Conservation (phyloP, 2,329 filamentous ascomycete species). For the Domatiomyces globalis region DNA sequence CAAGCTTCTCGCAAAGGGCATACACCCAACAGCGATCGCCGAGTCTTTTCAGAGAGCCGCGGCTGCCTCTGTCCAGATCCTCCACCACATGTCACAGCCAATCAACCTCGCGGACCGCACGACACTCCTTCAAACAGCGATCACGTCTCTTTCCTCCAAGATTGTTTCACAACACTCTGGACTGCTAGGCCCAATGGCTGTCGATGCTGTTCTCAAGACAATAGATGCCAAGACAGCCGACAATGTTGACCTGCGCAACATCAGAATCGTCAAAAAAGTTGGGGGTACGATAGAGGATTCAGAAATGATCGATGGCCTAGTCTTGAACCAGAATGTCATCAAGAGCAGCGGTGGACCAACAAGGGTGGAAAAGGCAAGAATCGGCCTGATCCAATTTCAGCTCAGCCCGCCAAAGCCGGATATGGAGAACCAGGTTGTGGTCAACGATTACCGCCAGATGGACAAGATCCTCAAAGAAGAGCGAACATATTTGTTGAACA, state of each 20-base stretch:
- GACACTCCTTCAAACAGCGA: slow-evolving; percentile 87
- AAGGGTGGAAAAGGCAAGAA: slow-evolving; percentile 92
- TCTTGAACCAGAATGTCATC: slow-evolving; percentile 80
- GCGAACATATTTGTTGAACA: slow-evolving; percentile 90
- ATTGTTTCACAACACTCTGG: slow-evolving; percentile 97
- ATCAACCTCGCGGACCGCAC: slow-evolving; percentile 77
- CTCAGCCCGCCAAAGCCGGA: slow-evolving; percentile 96
- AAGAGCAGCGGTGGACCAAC: slow-evolving; percentile 85
- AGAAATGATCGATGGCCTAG: slow-evolving; percentile 88
- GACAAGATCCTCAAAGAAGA: slow-evolving; percentile 99
- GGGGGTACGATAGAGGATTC: slow-evolving; percentile 97
- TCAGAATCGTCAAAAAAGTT: slow-evolving; percentile 92
- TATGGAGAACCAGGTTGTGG: slow-evolving; percentile 99
- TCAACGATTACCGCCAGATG: slow-evolving; percentile 99
- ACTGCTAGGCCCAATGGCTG: slow-evolving; percentile 90
- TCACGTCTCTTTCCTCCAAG: slow-evolving; percentile 93
- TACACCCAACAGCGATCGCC: slow-evolving; percentile 95
- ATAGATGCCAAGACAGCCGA: slow-evolving; percentile 92
- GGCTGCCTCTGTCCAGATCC: slow-evolving; percentile 69
- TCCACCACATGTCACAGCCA: slow-evolving; percentile 91
- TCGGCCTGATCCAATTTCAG: slow-evolving; percentile 96
- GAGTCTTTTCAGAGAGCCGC: slow-evolving; percentile 95
- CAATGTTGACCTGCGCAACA: slow-evolving; percentile 93
- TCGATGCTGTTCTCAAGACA: slow-evolving; percentile 88
- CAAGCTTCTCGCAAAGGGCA: slow-evolving; percentile 75